Evolutionary conservation across 129 eudicot genomes (phyloP).

Genomic region (Apium graveolens): DNA sequence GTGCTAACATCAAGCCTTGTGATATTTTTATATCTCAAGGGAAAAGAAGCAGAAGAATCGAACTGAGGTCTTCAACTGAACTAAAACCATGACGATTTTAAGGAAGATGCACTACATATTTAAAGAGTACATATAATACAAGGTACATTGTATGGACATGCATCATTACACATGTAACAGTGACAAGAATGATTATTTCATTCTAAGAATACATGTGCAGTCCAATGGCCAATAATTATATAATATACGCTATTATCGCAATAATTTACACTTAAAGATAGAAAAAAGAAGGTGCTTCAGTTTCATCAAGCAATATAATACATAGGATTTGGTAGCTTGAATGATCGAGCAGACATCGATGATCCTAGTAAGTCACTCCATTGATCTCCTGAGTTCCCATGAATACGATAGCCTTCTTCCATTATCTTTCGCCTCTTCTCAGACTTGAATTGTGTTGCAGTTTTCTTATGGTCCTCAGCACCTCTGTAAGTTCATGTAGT

Average conservation of each 20-base stretch:
- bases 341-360: constrained; percentile 51
- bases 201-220: neutral
- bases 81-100: neutral
- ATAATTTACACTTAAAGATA: neutral
- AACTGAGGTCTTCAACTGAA: neutral
- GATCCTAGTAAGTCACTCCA: constrained; percentile 84
- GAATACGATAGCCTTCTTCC: constrained; percentile 56
- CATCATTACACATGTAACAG: neutral
- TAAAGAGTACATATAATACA: neutral
- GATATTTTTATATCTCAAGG: neutral
- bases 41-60: no score
- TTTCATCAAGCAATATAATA: constrained; percentile 50
- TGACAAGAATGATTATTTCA: constrained; percentile 9
- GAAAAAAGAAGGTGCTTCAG: neutral
- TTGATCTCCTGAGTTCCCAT: constrained; percentile 84
- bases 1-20: no score
- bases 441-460: constrained; percentile 56
- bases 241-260: neutral
- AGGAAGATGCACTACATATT: neutral
- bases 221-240: neutral
- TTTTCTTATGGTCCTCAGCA: constrained; percentile 49
- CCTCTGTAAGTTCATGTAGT: constrained; percentile 27
- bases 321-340: constrained; percentile 92
- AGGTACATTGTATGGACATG: neutral
- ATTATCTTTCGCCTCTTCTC: constrained; percentile 68